Evolutionary conservation across 139 green algal species (phyloP).

Genomic region (Micractinium sp.): DNA sequence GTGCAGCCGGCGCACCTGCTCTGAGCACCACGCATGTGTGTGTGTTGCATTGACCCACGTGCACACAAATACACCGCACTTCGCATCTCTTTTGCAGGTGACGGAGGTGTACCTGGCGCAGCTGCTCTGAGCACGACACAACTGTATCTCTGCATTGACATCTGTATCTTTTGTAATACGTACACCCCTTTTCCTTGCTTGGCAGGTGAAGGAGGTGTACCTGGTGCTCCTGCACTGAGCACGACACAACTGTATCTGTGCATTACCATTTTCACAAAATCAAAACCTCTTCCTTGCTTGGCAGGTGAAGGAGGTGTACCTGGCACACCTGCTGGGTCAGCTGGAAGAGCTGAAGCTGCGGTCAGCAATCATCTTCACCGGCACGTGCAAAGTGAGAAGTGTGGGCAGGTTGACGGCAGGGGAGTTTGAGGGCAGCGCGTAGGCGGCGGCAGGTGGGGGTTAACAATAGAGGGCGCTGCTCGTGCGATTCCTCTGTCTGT

Average conservation of each 20-base stretch:
- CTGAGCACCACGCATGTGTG: neutral
- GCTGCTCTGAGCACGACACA: slow-evolving; percentile 47
- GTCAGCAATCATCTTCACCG: slow-evolving; percentile 91
- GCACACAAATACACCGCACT: neutral
- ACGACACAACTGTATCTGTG: too few species aligned
- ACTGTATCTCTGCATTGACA: too few species aligned
- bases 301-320: slow-evolving; percentile 97
- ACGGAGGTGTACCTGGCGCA: slow-evolving; percentile 98
- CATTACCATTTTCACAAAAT: too few species aligned
- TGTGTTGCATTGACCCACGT: neutral
- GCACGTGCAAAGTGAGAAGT: slow-evolving; percentile 71
- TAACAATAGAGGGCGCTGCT: too few species aligned
- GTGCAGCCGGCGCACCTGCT: too few species aligned
- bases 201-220: slow-evolving; percentile 96
- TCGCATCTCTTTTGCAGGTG: slow-evolving; percentile 45
- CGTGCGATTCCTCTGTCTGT: too few species aligned
- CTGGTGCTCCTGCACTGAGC: slow-evolving; percentile 77
- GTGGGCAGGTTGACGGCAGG: too few species aligned
- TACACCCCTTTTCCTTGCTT: neutral
- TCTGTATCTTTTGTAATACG: too few species aligned
- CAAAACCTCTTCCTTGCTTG: neutral
- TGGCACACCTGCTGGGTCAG: slow-evolving; percentile 82
- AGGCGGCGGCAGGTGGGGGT: too few species aligned
- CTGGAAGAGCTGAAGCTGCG: slow-evolving; percentile 72
- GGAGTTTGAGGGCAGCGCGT: too few species aligned